Evolutionary conservation across 257 asterid genomes (phyloP), one percentile per base, ranked within the genome.

Genomic region (Vinca minor): DNA sequence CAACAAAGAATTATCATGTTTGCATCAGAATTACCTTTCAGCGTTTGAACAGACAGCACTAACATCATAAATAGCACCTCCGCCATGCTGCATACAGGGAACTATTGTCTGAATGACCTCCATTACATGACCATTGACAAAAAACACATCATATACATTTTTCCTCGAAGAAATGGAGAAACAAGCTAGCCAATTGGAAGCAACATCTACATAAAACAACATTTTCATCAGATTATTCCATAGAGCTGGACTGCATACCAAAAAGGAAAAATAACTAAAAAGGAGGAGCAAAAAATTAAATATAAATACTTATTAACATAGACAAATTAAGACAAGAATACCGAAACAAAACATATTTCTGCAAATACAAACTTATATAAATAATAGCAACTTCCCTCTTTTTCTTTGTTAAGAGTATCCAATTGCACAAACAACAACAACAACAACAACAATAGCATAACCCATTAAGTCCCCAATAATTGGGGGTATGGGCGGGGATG

Each of bases 91-190:
- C 64, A 92, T 83, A 77, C 91, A 89, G 63, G 98, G 98, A 76
- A 82, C 91, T 72, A 89, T 29, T 71, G 73, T 76, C 64, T 80
- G 84, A 74, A 89, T 77, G 58, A 84, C 75, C 85, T 85, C 91
- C 60, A 79, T 32, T 45, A 83, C 78, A 72, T 67, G 71, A 49
- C 95, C 96, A 60, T 81, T 78, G 72, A 81, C 63, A 58, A 89
- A 92, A 80, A 89, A 89, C 55, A 80, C 82, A 80, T 93, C 96
- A 75, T 84, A 93, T 46, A 82, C 81, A 59, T 67, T 82, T 74
- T 87, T 84, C 77, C 89, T 85, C 2, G 87, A 89, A 62, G 95
- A 84, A 64, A 86, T 84, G 21, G 98, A 94, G 80, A 93, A 82
- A 73, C 94, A 89, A 59, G 95, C 74, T 34, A 92, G 86, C 96